Evolutionary conservation across 2,329 filamentous ascomycete species (phyloP).

Genomic region (Arthrocladium fulminans): DNA sequence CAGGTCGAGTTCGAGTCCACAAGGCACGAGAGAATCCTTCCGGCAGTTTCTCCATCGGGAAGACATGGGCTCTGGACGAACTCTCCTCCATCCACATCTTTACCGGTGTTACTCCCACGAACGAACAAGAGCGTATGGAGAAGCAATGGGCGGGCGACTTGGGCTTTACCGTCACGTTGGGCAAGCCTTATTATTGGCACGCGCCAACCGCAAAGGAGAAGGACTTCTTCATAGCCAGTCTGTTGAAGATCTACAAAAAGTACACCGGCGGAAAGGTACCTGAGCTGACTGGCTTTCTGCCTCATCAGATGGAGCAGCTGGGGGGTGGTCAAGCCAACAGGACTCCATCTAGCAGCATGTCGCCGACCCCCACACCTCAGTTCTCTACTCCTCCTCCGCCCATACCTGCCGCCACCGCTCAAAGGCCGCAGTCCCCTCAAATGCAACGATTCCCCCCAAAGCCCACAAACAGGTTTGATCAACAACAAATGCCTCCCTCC

Average conservation of each 20-base stretch:
- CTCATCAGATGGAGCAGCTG: slow-evolving; percentile 66
- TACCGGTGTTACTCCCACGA: slow-evolving; percentile 51
- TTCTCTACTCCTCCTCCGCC: slow-evolving; percentile 9
- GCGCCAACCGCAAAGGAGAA: slow-evolving; percentile 91
- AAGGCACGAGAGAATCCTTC: slow-evolving; percentile 94
- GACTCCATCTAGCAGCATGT: slow-evolving; percentile 17
- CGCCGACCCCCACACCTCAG: slow-evolving; percentile 11
- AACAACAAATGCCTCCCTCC: background rate
- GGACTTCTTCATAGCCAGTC: slow-evolving; percentile 93
- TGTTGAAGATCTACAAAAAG: slow-evolving; percentile 94
- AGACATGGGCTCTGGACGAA: slow-evolving; percentile 96
- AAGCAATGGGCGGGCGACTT: slow-evolving; percentile 70
- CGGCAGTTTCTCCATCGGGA: slow-evolving; percentile 91
- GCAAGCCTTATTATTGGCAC: slow-evolving; percentile 96
- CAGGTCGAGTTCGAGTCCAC: slow-evolving; percentile 86
- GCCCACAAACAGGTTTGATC: slow-evolving; percentile 12
- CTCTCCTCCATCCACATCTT: slow-evolving; percentile 75
- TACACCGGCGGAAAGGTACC: slow-evolving; percentile 83
- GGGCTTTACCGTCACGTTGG: slow-evolving; percentile 80
- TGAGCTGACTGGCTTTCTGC: slow-evolving; percentile 72
- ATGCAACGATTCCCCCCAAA: slow-evolving; percentile 5
- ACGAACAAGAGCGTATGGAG: slow-evolving; percentile 50
- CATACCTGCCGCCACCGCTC: slow-evolving; percentile 10
- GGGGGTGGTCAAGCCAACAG: slow-evolving; percentile 38
- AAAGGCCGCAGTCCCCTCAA: slow-evolving; percentile 16